Evolutionary conservation across 2,329 filamentous ascomycete species (phyloP).

Genomic region (Colletotrichum shisoi): DNA sequence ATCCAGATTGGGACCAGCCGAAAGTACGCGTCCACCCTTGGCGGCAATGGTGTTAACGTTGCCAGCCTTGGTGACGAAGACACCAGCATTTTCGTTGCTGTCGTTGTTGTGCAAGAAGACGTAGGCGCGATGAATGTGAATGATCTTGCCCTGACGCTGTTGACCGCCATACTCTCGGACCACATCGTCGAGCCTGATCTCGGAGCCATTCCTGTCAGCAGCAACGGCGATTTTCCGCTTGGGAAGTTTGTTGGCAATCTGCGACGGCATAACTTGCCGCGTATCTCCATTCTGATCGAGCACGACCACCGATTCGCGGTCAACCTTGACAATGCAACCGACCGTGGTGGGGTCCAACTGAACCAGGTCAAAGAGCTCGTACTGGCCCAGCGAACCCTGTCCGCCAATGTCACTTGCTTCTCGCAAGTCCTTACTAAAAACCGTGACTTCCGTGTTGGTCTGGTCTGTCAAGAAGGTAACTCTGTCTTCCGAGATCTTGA

Average conservation of each 20-base stretch:
- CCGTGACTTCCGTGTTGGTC: slow-evolving; percentile 90
- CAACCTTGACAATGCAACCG: slow-evolving; percentile 91
- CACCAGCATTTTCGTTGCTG: slow-evolving; percentile 83
- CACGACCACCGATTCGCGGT: slow-evolving; percentile 88
- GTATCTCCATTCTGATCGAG: slow-evolving; percentile 89
- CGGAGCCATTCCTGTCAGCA: slow-evolving; percentile 89
- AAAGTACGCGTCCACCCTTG: slow-evolving; percentile 80
- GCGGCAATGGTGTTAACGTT: slow-evolving; percentile 93
- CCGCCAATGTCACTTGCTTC: slow-evolving; percentile 92
- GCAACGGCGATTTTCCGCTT: slow-evolving; percentile 85
- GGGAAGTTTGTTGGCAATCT: slow-evolving; percentile 88
- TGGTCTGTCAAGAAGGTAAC: slow-evolving; percentile 94
- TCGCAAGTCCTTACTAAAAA: slow-evolving; percentile 96
- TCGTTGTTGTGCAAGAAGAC: slow-evolving; percentile 88
- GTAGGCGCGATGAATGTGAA: slow-evolving; percentile 93
- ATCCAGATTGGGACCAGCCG: slow-evolving; percentile 77
- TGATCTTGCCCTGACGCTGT: slow-evolving; percentile 83
- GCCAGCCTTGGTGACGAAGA: slow-evolving; percentile 85
- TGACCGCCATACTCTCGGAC: slow-evolving; percentile 91
- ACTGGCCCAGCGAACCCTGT: slow-evolving; percentile 84
- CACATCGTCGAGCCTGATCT: slow-evolving; percentile 89
- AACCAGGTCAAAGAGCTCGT: slow-evolving; percentile 90
- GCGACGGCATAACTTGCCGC: slow-evolving; percentile 84
- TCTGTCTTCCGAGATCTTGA: slow-evolving; percentile 89
- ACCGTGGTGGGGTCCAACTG: slow-evolving; percentile 93